A percentile compares a stretch with the other conserved stretches of the same genome.
phyloP scores from a whole-genome alignment of 371 early-diverging fungal genomes.

The Umbelopsis sp. region DNA sequence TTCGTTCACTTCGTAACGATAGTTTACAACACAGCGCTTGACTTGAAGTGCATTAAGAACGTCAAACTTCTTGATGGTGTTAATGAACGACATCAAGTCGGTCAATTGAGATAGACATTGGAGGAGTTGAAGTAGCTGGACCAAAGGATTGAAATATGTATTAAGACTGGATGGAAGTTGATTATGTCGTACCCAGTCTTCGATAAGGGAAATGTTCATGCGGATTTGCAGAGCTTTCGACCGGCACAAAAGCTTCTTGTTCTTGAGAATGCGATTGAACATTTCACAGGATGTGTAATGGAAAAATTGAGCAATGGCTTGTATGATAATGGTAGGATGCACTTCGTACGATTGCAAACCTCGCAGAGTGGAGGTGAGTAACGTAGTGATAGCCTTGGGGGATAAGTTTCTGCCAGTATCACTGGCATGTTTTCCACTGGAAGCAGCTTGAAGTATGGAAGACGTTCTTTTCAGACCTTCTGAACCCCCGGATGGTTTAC shows the following conservation, averaged over 20 bases:
- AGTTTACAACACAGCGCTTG: slow-evolving; percentile 68
- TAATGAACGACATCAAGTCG: slow-evolving; percentile 71
- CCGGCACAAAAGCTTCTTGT: slow-evolving; percentile 75
- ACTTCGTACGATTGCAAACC: slow-evolving; percentile 65
- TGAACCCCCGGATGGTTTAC: slow-evolving; percentile 8
- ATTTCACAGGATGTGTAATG: slow-evolving; percentile 75
- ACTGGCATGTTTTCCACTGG: slow-evolving; percentile 7
- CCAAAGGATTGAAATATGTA: slow-evolving; percentile 60
- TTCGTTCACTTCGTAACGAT: slow-evolving; percentile 89
- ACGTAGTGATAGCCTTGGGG: slow-evolving; percentile 65
- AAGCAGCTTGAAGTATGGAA: slow-evolving; percentile 19
- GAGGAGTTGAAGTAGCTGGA: slow-evolving; percentile 83
- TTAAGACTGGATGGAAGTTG: slow-evolving; percentile 47
- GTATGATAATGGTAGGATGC: slow-evolving; percentile 73
- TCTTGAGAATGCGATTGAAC: slow-evolving; percentile 82
- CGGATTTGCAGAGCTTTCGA: slow-evolving; percentile 84
- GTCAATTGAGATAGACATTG: slow-evolving; percentile 76
- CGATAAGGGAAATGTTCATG: slow-evolving; percentile 78
- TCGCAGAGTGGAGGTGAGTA: slow-evolving; percentile 63
- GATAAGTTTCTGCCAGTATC: slow-evolving; percentile 29
- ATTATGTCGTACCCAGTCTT: slow-evolving; percentile 82
- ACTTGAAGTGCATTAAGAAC: slow-evolving; percentile 74
- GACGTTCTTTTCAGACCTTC: slow-evolving; percentile 20
- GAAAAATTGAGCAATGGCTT: slow-evolving; percentile 73
- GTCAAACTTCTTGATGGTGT: slow-evolving; percentile 69